A percentile compares a stretch with the other conserved stretches of the same genome.
Evolutionary conservation across 345 rosid genomes (phyloP).

Genomic region (Rhodamnia argentea): DNA sequence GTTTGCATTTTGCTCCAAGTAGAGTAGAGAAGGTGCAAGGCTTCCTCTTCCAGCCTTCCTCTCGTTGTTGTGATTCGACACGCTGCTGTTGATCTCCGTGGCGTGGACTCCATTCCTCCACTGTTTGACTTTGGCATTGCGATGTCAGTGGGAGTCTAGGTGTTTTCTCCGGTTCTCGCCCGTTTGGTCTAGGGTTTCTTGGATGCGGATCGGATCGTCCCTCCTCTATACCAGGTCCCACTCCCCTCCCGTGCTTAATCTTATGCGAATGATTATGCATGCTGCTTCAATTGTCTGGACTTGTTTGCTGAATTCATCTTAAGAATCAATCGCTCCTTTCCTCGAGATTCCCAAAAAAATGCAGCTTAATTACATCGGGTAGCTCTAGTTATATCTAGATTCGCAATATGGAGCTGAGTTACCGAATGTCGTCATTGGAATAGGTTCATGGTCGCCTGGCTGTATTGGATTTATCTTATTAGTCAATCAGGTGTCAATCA

Average conservation of each 20-base stretch:
- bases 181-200: neutral
- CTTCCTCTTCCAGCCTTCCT: neutral
- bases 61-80: neutral
- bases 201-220: neutral
- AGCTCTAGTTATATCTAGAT: neutral
- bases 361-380: neutral
- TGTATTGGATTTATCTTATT: neutral
- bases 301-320: neutral
- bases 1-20: neutral
- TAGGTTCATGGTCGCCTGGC: neutral
- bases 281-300: neutral
- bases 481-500: neutral
- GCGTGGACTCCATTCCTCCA: neutral
- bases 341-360: no score
- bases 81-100: neutral
- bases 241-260: neutral
- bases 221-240: neutral
- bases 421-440: neutral
- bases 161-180: neutral
- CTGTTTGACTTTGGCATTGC: neutral
- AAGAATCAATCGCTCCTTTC: neutral
- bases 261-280: neutral
- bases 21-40: neutral
- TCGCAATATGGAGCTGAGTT: neutral
- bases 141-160: neutral